These are phyloP conservation scores for Amorphotheca resinae DNA, from an alignment of 495 filamentous ascomycete genomes.

Conservation along the genomic window DNA sequence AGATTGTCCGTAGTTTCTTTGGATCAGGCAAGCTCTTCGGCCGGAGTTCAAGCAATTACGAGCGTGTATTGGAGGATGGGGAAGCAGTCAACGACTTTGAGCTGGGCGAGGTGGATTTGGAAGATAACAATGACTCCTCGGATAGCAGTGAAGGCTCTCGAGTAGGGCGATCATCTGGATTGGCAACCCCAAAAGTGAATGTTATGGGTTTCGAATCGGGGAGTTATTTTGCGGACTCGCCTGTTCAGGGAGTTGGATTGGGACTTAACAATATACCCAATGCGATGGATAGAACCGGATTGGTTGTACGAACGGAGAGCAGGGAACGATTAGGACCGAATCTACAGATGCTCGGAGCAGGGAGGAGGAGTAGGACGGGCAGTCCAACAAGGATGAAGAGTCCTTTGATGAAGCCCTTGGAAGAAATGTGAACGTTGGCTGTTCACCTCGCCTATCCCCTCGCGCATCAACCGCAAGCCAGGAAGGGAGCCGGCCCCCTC, in stretches of 20 bases:
- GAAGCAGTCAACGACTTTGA: conserved; percentile 52
- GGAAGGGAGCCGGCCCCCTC: not conserved
- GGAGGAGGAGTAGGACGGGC: conserved; percentile 44
- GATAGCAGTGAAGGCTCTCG: conserved; percentile 40
- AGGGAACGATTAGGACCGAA: conserved; percentile 43
- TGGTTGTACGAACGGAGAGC: conserved; percentile 71
- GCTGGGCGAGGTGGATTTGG: conserved; percentile 49
- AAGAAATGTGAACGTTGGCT: conserved; percentile 9
- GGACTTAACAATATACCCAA: conserved; percentile 18
- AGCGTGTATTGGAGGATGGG: conserved; percentile 77
- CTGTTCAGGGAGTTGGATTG: conserved; percentile 9
- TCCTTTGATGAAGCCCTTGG: conserved; percentile 36
- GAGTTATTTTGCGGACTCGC: conserved; percentile 26
- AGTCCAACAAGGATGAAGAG: conserved; percentile 56
- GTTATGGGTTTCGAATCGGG: conserved; percentile 31
- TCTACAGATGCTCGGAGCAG: conserved; percentile 33
- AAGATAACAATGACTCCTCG: conserved; percentile 35
- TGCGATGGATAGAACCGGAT: conserved; percentile 56
- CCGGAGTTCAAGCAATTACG: conserved; percentile 44
- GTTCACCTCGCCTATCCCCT: not conserved
- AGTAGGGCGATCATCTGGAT: conserved; percentile 43
- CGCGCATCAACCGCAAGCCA: not conserved
- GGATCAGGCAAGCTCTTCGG: conserved; percentile 47
- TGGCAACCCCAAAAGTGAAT: conserved; percentile 54
- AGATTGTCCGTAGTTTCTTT: conserved; percentile 41